Base-by-base conservation (phyloP, 345 rosid genomes). In the Citrus cavaleriei region DNA sequence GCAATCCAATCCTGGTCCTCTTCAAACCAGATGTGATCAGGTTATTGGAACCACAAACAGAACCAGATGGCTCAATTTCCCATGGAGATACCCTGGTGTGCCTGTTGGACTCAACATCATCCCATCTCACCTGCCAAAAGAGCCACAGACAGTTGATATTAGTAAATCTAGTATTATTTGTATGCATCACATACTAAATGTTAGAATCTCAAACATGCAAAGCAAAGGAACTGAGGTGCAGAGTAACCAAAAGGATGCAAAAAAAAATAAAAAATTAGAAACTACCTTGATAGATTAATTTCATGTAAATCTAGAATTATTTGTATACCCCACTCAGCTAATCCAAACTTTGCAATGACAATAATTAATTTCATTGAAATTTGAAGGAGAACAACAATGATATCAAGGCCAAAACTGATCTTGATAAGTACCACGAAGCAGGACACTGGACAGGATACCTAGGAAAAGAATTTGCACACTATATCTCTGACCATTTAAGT, bases 51-150 rank as follows among this genome's bases (percentile, higher is more conserved):
- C 79, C 82, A 40, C 94, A 82, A 84, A 87, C 35, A 18, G 93
- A 85, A 77, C 93, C 91, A 57, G 90, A 88, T 37, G 91, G 87
- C 86, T 94, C 98, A 51, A 96, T 87, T 80, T 93, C 99, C 99
- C 98, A 94, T 7, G 98, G 99, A 81, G 97, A 96, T 75, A 96
- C 91, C 62, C 97, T 91, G 81, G 87, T 87, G 70, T 87, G 90
- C 87, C 92, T 85, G 58, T 83, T 86, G 37, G 83, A 79, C 60
- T 87, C 98, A 34, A 74, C 79, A 68, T 91, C 94, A 83, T 96
- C 99, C 98, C 98, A 96, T 84, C 94, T 91, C 57, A 94, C 98
- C 99, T 93, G 81, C 72, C 78, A 60, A 78, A 69, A 24, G 27
- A 62, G 34, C 12, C 69, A 34, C 10, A 65, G 51, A 67, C 4